Evolutionary conservation across 225 moss, liverwort and hornwort species (phyloP), one percentile per base, ranked within the genome.

Genomic region (Asterella californica): DNA sequence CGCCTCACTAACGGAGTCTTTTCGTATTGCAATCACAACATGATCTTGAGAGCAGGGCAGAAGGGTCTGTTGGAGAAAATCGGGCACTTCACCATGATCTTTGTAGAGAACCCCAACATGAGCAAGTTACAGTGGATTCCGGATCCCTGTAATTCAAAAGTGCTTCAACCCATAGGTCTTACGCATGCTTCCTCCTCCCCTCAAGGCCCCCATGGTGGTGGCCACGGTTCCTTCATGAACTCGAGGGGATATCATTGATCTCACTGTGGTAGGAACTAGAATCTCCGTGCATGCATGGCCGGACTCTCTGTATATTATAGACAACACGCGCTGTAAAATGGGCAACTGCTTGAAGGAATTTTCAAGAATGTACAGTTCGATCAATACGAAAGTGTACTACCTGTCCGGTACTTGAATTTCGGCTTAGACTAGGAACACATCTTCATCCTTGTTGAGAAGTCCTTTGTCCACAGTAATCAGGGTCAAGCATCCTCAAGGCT

Each of bases 81-180:
- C 6, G 93, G 96, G 0, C 90, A 92, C 80, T 93, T 97, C 81
- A 92, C 87, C 61, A 91, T 90, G 96, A 87, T 91, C 9, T 91
- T 91, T 50, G 88, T 88, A 34, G 89, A 91, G 79, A 81, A 67
- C 37, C 85, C 83, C 32, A 94, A 90, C 75, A 87, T 87, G 96
- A 96, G 92, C 85, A 89, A 88, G 85, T 66, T 91, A 69, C 87
- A 88, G 78, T 91, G 93, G 95, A 81, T 84, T 30, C 17, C 78
- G 22, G 92, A 96, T 76, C 90, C 88, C 36, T 69, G 81, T 25
- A 92, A 90, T 45, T 73, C 88, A 27, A 92, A 88, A 82, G 54
- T 81, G 11, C 84, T 84, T 72, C 85, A 88, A 54, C 89, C 91
- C 2, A 84, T 88, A 63, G 86, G 90, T n/a, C 34, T 54, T 27